Base-by-base conservation (phyloP, 129 eudicot species). In the Erigeron canadensis region DNA sequence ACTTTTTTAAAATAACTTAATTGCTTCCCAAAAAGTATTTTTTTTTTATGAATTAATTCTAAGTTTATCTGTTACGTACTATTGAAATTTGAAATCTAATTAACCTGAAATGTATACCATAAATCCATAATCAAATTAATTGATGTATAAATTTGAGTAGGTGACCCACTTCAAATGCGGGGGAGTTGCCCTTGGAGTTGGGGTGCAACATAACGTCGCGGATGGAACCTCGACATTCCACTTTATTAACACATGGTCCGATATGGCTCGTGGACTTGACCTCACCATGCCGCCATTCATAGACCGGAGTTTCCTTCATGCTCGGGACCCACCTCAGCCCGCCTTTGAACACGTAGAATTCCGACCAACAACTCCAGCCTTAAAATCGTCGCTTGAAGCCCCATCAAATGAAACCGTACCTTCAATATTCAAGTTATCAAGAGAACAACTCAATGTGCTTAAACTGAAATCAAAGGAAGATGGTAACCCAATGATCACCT, bases 141-240 rank as follows among this genome's bases (percentile, higher is more conserved):
- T 28, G 2, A 12, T 59, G 10, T 13, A 43, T 34, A 12, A 38
- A 34, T 38, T 23, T 60, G 44, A 5, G 42, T 17, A 60, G 44
- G 43, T 60, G 28, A 60, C 44, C 12, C 28, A 60, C 65, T 60
- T 60, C 38, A 60, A 8, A 38, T 60, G 64, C 11, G 65, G 65
- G 13, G 44, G 43, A 60, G 65, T 60, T 28, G 12, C 44, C 0
- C 43, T 60, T 12, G 44, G 65, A 60, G 65, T 60, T 60, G 65
- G 19, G 16, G 23, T 59, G 65, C 65, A 59, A 42, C 65, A 59
- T 59, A 10, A 22, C 17, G 8, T 60, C 11, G 65, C 10, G 41
- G 65, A 60, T 60, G 65, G 65, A 17, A 10, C 8, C 1, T 12
- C 44, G 10, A 7, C 0, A 12, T 6, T 38, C 1, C 65, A 60